Evolutionary conservation across 495 filamentous ascomycete species (phyloP), one percentile per base, ranked within the genome.

Genomic region (Arthonia radiata): DNA sequence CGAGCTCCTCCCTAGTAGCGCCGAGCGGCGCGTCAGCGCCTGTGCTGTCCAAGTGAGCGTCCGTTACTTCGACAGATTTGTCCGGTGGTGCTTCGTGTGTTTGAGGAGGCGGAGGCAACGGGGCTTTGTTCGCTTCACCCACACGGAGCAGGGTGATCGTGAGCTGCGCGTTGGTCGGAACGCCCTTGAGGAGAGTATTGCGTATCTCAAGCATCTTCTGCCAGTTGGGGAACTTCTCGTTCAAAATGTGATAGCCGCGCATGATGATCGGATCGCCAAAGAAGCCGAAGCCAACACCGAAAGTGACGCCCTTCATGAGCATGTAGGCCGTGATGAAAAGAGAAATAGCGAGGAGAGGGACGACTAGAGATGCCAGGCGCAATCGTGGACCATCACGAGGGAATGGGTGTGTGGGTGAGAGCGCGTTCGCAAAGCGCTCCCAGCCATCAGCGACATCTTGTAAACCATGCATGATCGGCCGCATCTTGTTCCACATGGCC

Each of bases 101-200:
- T 3, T 47, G 49, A 4, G 79, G 76, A 0, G 78, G 72, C n/a
- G 79, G 76, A 3, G 78, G 76, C 0, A 90, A 46, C 0, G 80
- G 79, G 0, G 76, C 63, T 28, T 73, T 67, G 46, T 81, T 83
- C 12, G 66, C 69, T 50, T 89, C 80, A 27, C 79, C 77, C 29
- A 82, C 67, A 19, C 81, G 72, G 15, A 92, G 70, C 8, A 90
- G 59, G 3, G 80, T 90, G 24, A 91, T 46, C 0, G 79, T 75
- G 9, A 91, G 56, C 36, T 89, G 80, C 11, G 77, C 78, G 40
- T 90, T 86, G 3, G 80, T 90, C 0, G 80, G 80, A 19, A 81
- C 65, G n/a, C 73, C 76, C 39, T 73, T 70, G 27, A 91, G 64
- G 2, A 89, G 36, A 3, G 71, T 75, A 38, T 71, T 79, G 26